These are phyloP conservation scores for Pleurotus citrinopileatus DNA, from an alignment of 768 basidiomycete genomes.

Conservation along the genomic window DNA sequence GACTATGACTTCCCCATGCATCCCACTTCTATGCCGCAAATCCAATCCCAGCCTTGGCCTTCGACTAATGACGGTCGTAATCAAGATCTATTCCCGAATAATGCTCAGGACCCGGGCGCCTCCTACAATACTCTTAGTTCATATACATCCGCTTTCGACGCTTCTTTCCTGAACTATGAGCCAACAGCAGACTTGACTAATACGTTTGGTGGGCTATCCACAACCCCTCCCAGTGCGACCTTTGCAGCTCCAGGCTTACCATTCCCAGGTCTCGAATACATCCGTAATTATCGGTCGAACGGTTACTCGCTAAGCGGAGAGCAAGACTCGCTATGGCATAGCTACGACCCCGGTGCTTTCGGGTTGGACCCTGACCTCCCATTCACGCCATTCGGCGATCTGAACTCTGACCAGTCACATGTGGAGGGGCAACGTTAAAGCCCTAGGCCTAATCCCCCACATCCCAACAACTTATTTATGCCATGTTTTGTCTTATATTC, in stretches of 20 bases:
- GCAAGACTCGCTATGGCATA: conserved; percentile 54
- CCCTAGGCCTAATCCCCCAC: neutral
- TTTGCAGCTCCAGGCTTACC: conserved; percentile 77
- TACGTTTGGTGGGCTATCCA: conserved; percentile 43
- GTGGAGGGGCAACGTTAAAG: conserved; percentile 30
- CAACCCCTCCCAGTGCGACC: conserved; percentile 57
- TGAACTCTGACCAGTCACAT: conserved; percentile 27
- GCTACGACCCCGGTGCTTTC: conserved; percentile 73
- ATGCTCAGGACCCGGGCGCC: conserved; percentile 34
- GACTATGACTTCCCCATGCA: conserved; percentile 54
- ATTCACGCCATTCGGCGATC: conserved; percentile 51
- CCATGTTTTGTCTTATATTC: neutral
- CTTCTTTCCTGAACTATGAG: conserved; percentile 36
- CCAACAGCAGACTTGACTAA: conserved; percentile 34
- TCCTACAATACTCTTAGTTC: conserved; percentile 45
- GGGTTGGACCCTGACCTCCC: conserved; percentile 76
- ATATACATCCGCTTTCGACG: conserved; percentile 38
- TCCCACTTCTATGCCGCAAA: conserved; percentile 14
- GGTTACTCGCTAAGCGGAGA: conserved; percentile 41
- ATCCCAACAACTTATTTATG: conserved; percentile 8
- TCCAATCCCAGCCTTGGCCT: conserved; percentile 24
- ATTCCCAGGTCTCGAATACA: conserved; percentile 80
- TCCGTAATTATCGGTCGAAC: conserved; percentile 70
- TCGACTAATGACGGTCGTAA: conserved; percentile 29
- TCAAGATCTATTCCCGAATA: conserved; percentile 42